phyloP scores from a whole-genome alignment of 2,329 filamentous ascomycete species.

The Trichoderma afroharzianum region DNA sequence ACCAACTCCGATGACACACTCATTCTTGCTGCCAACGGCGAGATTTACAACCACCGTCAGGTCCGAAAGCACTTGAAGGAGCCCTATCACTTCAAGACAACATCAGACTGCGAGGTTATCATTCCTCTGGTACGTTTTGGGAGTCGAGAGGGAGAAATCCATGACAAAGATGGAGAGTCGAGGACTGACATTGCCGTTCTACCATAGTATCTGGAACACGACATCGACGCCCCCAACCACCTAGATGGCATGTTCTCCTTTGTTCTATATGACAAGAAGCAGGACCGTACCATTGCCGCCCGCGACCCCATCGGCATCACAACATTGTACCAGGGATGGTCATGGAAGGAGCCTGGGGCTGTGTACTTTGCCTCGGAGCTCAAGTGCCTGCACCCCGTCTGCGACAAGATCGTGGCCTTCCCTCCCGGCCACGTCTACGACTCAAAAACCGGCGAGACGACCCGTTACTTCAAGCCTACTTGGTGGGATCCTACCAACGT shows the following conservation, averaged over 20 bases:
- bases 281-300: slow-evolving; percentile 88
- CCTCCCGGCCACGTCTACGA: slow-evolving; percentile 95
- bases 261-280: slow-evolving; percentile 92
- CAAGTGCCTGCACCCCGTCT: slow-evolving; percentile 88
- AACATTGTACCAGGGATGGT: slow-evolving; percentile 94
- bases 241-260: slow-evolving; percentile 99
- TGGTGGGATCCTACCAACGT: slow-evolving; percentile 86
- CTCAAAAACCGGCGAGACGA: slow-evolving; percentile 81
- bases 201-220: slow-evolving; percentile 81
- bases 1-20: slow-evolving; percentile 87
- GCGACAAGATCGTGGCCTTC: slow-evolving; percentile 92
- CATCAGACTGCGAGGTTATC: slow-evolving; percentile 98
- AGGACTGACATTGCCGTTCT: neutral
- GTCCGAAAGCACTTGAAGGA: slow-evolving; percentile 82
- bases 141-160: neutral
- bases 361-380: slow-evolving; percentile 97
- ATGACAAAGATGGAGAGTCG: neutral
- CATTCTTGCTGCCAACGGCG: slow-evolving; percentile 94
- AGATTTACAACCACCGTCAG: slow-evolving; percentile 99
- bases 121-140: slow-evolving; percentile 75
- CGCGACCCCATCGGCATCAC: slow-evolving; percentile 96
- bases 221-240: slow-evolving; percentile 84
- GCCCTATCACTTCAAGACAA: slow-evolving; percentile 95
- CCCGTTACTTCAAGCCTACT: slow-evolving; percentile 83
- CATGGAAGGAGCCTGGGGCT: slow-evolving; percentile 74